A percentile compares a stretch with the other conserved stretches of the same genome.
Conservation (phyloP, 148 eudicot genomes). For the Cornus florida region DNA sequence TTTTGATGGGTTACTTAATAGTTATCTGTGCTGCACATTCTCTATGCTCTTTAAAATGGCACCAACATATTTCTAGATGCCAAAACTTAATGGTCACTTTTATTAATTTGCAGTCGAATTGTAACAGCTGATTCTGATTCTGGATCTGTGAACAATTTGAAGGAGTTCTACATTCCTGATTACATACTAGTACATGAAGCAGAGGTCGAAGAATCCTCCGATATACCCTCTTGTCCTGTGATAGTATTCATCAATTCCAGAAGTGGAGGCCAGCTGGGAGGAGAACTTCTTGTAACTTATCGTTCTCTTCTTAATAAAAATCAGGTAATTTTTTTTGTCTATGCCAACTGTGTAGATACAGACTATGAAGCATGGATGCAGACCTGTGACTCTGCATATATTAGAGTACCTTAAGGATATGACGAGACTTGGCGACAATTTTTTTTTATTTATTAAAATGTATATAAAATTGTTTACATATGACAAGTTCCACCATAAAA, state of each 20-base stretch:
- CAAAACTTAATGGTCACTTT: not conserved
- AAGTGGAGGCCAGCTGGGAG: conserved; percentile 40
- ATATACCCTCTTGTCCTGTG: conserved; percentile 27
- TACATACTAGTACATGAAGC: conserved; percentile 22
- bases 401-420: not conserved
- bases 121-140: not conserved
- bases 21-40: not conserved
- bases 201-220: not conserved
- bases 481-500: too few relatives aligned
- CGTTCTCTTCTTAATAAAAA: conserved; percentile 23
- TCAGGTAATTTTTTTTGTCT: conserved; percentile 8
- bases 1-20: not conserved
- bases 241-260: conserved; percentile 32
- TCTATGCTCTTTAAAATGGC: too few relatives aligned
- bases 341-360: not conserved
- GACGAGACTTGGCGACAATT: not conserved
- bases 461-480: too few relatives aligned
- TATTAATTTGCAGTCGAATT: conserved; percentile 5
- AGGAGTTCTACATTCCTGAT: conserved; percentile 31
- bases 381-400: not conserved
- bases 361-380: not conserved
- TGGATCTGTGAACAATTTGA: conserved; percentile 10
- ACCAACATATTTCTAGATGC: not conserved
- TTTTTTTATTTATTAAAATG: too few relatives aligned
- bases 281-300: conserved; percentile 30